Evolutionary conservation across 2,329 filamentous ascomycete species (phyloP).

Genomic region (Venturia effusa): DNA sequence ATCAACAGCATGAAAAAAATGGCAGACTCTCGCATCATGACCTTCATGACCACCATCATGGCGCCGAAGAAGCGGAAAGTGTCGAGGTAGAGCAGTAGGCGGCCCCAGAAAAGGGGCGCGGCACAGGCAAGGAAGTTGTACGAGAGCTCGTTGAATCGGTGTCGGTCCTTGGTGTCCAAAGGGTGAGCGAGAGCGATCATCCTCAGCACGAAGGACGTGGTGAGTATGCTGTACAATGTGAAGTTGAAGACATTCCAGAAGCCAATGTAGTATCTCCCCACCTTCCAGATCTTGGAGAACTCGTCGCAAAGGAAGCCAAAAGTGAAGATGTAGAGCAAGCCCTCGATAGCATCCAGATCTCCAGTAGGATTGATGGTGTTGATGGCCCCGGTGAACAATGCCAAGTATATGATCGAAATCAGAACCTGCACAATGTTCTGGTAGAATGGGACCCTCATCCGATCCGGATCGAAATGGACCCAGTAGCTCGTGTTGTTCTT

Average conservation of each 20-base stretch:
- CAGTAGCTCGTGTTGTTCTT: constrained; percentile 70
- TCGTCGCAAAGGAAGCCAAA: constrained; percentile 86
- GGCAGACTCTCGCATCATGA: constrained; percentile 56
- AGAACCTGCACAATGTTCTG: constrained; percentile 85
- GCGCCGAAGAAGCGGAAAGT: constrained; percentile 92
- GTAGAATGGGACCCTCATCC: constrained; percentile 85
- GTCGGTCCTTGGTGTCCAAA: constrained; percentile 36
- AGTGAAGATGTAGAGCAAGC: constrained; percentile 82
- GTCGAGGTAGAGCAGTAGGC: constrained; percentile 85
- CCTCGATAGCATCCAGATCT: constrained; percentile 74
- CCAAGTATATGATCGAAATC: constrained; percentile 73
- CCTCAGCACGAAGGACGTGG: constrained; percentile 67
- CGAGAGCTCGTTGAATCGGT: constrained; percentile 63
- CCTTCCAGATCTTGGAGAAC: constrained; percentile 80
- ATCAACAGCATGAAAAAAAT: constrained; percentile 91
- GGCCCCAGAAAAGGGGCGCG: constrained; percentile 94
- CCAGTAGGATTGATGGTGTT: constrained; percentile 85
- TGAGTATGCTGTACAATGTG: constrained; percentile 67
- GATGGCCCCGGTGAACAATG: constrained; percentile 78
- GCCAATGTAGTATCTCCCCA: constrained; percentile 78
- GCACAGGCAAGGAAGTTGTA: constrained; percentile 93
- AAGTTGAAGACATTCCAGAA: constrained; percentile 98
- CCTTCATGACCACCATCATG: constrained; percentile 92
- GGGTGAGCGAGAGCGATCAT: constrained; percentile 64
- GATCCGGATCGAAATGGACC: constrained; percentile 81